Conservation (phyloP, 805 yeast species). For the Ogataea wickerhamii region DNA sequence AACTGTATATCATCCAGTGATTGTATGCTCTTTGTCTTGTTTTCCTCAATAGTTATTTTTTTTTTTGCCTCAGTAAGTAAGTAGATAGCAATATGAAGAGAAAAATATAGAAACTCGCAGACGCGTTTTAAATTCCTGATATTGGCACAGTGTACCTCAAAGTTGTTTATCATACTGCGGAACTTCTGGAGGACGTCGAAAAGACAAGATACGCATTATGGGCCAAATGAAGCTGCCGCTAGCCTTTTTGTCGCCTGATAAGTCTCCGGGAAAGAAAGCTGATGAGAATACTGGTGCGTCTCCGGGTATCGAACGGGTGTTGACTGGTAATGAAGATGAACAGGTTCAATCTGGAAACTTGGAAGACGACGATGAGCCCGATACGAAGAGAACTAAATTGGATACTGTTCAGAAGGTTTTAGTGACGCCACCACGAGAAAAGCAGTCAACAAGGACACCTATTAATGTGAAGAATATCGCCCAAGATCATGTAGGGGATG, state of each 20-base stretch:
- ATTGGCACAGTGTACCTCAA: too few relatives aligned
- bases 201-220: conserved; percentile 5
- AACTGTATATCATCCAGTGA: too few relatives aligned
- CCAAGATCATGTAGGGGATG: conserved; percentile 2
- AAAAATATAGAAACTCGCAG: not conserved
- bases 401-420: not conserved
- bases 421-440: conserved; percentile 4
- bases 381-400: conserved; percentile 4
- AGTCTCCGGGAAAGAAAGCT: conserved; percentile 9
- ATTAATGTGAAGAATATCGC: not conserved
- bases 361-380: conserved; percentile 3
- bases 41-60: too few relatives aligned
- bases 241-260: conserved; percentile 15
- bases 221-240: conserved; percentile 14
- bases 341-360: not conserved
- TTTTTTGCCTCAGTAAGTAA: too few relatives aligned
- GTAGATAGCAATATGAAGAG: too few relatives aligned
- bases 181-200: too few relatives aligned
- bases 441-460: not conserved
- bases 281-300: not conserved
- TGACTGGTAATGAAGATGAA: not conserved
- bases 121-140: not conserved
- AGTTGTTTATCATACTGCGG: too few relatives aligned
- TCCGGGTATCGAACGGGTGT: not conserved
- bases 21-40: too few relatives aligned